phyloP scores from a whole-genome alignment of 2,329 filamentous ascomycete species.

The Pestalotiopsis sp. region DNA sequence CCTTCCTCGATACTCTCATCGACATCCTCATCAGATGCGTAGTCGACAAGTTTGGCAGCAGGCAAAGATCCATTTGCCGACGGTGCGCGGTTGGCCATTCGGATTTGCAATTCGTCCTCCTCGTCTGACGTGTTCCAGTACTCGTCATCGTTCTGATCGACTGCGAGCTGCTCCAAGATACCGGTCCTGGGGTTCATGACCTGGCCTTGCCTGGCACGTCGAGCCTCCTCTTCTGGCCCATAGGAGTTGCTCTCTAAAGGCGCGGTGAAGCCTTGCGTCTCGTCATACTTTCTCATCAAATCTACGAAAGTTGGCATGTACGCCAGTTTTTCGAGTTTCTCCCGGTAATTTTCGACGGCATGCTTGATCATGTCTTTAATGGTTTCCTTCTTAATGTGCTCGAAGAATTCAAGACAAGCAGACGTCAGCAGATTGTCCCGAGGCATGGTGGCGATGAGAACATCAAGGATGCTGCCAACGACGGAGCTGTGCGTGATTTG shows the following conservation, averaged over 20 bases:
- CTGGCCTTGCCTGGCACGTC: constrained; percentile 34
- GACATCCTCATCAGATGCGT: constrained; percentile 88
- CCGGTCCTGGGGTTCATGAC: constrained; percentile 54
- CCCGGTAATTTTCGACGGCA: constrained; percentile 81
- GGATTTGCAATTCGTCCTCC: constrained; percentile 65
- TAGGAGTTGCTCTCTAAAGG: constrained; percentile 69
- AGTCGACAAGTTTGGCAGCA: constrained; percentile 79
- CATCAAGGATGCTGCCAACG: constrained; percentile 81
- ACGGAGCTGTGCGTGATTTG: constrained; percentile 82
- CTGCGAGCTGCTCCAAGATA: constrained; percentile 68
- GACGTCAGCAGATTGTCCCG: constrained; percentile 93
- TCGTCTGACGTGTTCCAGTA: constrained; percentile 94
- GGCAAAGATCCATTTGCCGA: constrained; percentile 66
- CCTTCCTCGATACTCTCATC: constrained; percentile 44
- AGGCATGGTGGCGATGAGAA: constrained; percentile 83
- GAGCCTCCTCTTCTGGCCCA: constrained; percentile 67
- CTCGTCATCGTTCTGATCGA: constrained; percentile 85
- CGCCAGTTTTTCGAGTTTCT: constrained; percentile 73
- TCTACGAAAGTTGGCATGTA: constrained; percentile 85
- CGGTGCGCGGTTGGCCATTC: constrained; percentile 33
- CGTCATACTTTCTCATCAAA: constrained; percentile 77
- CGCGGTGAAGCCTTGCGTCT: constrained; percentile 68
- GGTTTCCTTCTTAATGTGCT: constrained; percentile 81
- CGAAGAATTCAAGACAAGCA: constrained; percentile 91
- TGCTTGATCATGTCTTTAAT: constrained; percentile 82